Conservation (phyloP, 1,139 yeast species). For the Geotrichum citri-aurantii region DNA sequence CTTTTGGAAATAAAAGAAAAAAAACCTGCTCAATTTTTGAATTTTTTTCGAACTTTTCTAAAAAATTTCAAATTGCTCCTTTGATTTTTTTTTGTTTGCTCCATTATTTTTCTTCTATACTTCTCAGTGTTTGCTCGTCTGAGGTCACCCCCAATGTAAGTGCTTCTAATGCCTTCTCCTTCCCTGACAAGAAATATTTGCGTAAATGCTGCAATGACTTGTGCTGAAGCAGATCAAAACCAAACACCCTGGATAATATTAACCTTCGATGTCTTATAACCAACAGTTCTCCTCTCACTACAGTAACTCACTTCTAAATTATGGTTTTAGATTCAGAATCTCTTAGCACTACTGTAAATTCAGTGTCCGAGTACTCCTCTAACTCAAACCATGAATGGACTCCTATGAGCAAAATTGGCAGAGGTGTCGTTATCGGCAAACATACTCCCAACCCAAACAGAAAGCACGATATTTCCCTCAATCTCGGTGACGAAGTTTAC, state of each 20-base stretch:
- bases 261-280: not conserved
- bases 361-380: conserved; percentile 3
- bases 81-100: not conserved
- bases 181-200: not conserved
- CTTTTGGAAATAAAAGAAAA: not conserved
- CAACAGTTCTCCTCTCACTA: not conserved
- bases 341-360: not conserved
- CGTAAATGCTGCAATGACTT: not conserved
- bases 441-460: conserved; percentile 22
- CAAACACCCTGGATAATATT: no score
- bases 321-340: conserved; percentile 6
- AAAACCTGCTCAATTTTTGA: not conserved
- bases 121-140: not conserved
- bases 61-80: not conserved
- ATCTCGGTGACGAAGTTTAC: conserved; percentile 77
- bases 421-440: conserved; percentile 29
- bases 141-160: not conserved
- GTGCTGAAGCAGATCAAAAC: not conserved
- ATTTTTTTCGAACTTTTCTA: not conserved
- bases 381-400: conserved; percentile 36
- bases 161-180: not conserved
- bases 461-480: conserved; percentile 35
- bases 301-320: not conserved
- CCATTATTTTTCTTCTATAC: not conserved
- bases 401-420: conserved; percentile 35